Conservation (phyloP, 768 basidiomycete genomes). For the Boletus subparvulus region DNA sequence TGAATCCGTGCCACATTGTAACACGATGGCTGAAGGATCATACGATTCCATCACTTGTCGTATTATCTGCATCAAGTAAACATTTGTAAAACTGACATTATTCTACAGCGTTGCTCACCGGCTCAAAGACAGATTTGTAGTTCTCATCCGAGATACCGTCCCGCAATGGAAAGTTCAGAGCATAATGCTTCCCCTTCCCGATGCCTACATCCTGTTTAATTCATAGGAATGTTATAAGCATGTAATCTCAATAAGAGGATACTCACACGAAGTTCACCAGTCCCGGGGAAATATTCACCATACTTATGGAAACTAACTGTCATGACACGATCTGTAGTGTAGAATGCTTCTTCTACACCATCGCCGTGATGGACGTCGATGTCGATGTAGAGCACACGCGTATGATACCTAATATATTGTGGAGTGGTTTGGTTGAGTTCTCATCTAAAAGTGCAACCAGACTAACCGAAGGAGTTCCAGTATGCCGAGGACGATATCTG, state of each 20-base stretch:
- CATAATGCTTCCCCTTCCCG: slow-evolving; percentile 90
- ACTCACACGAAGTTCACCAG: slow-evolving; percentile 88
- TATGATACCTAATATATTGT: slow-evolving; percentile 67
- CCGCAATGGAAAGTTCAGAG: slow-evolving; percentile 91
- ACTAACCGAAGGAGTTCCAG: slow-evolving; percentile 83
- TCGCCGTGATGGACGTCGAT: slow-evolving; percentile 99
- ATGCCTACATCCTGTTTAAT: slow-evolving; percentile 79
- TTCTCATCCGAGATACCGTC: slow-evolving; percentile 96
- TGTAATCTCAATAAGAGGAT: neutral
- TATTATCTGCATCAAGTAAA: slow-evolving; percentile 65
- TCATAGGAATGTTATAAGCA: slow-evolving; percentile 9
- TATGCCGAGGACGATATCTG: slow-evolving; percentile 97
- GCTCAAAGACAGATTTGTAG: slow-evolving; percentile 94
- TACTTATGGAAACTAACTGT: slow-evolving; percentile 98
- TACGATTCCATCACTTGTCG: slow-evolving; percentile 92
- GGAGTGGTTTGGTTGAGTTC: neutral
- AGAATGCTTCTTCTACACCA: slow-evolving; percentile 99
- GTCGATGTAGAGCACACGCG: slow-evolving; percentile 94
- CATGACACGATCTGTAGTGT: slow-evolving; percentile 98
- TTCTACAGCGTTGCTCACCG: slow-evolving; percentile 51
- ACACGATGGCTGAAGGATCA: slow-evolving; percentile 89
- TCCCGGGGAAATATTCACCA: slow-evolving; percentile 98
- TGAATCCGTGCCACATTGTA: slow-evolving; percentile 98
- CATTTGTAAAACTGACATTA: neutral
- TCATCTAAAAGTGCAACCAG: neutral